Percentiles rank a stretch among this genome's conserved stretches.
Conservation (phyloP, 2,329 filamentous ascomycete genomes). For the Talaromyces piceae region DNA sequence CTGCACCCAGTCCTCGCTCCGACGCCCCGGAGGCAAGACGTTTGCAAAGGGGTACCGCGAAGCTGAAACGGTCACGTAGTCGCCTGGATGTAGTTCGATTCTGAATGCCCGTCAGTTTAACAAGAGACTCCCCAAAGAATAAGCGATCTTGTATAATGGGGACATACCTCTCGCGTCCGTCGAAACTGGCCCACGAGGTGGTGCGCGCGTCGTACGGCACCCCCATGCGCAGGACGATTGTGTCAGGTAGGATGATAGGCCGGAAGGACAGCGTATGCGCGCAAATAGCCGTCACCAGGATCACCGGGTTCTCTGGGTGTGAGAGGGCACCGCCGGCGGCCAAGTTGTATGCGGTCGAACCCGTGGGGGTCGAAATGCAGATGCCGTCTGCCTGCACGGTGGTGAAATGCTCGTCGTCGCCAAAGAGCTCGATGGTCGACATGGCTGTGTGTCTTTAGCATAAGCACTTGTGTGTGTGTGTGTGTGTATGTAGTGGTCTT, state of each 20-base stretch:
- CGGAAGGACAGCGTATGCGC: slow-evolving; percentile 92
- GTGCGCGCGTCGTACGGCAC: slow-evolving; percentile 92
- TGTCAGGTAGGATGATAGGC: slow-evolving; percentile 94
- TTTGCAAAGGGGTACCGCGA: slow-evolving; percentile 46
- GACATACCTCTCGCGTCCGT: slow-evolving; percentile 69
- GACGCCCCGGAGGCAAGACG: slow-evolving; percentile 37
- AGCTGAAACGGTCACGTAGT: slow-evolving; percentile 47
- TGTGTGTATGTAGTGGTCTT: background rate
- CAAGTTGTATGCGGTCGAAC: slow-evolving; percentile 91
- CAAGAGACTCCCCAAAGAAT: background rate
- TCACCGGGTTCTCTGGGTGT: slow-evolving; percentile 93
- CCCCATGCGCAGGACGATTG: slow-evolving; percentile 83
- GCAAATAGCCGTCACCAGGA: slow-evolving; percentile 88
- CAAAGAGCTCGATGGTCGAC: slow-evolving; percentile 86
- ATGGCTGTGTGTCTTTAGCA: slow-evolving; percentile 57
- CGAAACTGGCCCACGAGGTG: slow-evolving; percentile 94
- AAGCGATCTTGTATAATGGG: background rate
- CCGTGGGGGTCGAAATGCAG: slow-evolving; percentile 89
- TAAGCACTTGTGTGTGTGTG: no score
- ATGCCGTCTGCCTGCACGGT: slow-evolving; percentile 88
- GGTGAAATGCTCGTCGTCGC: slow-evolving; percentile 91
- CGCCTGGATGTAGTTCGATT: slow-evolving; percentile 41
- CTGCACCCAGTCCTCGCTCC: slow-evolving; percentile 44
- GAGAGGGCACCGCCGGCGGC: slow-evolving; percentile 92
- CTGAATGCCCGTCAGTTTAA: slow-evolving; percentile 22